Evolutionary conservation across 202 grass and related monocot genomes (phyloP), one percentile per base, ranked within the genome.

Genomic region (Zizania palustris): DNA sequence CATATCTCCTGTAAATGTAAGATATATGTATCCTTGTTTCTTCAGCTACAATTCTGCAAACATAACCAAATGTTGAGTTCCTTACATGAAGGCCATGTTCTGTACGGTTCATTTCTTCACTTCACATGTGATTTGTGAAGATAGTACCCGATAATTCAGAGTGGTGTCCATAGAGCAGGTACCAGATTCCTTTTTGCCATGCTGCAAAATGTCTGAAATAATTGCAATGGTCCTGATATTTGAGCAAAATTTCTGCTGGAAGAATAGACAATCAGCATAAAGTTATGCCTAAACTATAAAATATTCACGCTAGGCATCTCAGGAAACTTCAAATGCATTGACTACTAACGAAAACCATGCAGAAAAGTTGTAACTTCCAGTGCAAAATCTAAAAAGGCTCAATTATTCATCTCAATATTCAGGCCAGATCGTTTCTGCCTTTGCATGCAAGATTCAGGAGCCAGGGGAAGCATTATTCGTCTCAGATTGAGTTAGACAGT

Each of bases 391-490:
- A 19, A 4, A 8, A 38, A 38, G 21, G 28, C 28, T 28, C 28
- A 28, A 28, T 28, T 28, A 28, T 28, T 28, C 28, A 28, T 28
- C 28, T 28, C 28, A 28, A 28, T 28, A 28, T 28, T 28, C 28
- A 78, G 8, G 72, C 56, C 63, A 69, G 44, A 34, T 38, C 44
- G 22, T 38, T 43, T 21, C 33, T 8, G 20, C 58, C 39, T 57
- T 54, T 42, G 9, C 42, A 58, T 59, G 13, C 39, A 57, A 45
- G n/a, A 55, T 73, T 33, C 54, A 59, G 16, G 53, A 60, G 51
- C 18, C 58, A 72, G 41, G 69, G 10, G 45, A 19, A 49, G 13
- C 11, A 16, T 83, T 83, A 87, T 83, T 88, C 20, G 36, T 83
- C 76, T 64, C 35, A 7, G 33, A 65, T 63, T 16, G 56, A 48